phyloP scores from a whole-genome alignment of 495 filamentous ascomycete species.

The Aspergillus saccharolyticus region DNA sequence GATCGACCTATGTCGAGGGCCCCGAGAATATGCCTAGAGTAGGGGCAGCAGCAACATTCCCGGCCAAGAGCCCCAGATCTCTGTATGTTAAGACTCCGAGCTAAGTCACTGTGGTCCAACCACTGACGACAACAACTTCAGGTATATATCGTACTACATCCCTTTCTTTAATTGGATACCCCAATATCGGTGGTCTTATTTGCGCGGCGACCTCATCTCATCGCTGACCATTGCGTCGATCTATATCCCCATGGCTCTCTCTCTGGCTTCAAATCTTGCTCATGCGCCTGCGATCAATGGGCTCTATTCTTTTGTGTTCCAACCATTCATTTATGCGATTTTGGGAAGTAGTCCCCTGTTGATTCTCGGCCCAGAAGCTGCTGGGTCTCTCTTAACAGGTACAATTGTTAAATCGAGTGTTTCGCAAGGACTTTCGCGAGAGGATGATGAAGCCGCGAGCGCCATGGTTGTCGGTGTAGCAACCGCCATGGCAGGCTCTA shows the following conservation, averaged over 20 bases:
- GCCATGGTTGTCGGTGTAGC: constrained; percentile 85
- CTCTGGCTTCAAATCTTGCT: constrained; percentile 86
- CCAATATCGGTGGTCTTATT: constrained; percentile 74
- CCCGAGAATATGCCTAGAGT: constrained; percentile 33
- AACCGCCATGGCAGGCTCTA: constrained; percentile 77
- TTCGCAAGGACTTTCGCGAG: constrained; percentile 58
- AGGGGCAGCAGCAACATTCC: constrained; percentile 27
- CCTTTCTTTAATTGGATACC: constrained; percentile 83
- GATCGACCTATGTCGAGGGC: constrained; percentile 18
- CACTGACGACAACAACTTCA: constrained; percentile 22
- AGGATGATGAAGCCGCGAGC: constrained; percentile 65
- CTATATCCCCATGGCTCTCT: constrained; percentile 97
- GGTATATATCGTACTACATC: constrained; percentile 91
- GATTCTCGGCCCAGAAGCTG: constrained; percentile 94
- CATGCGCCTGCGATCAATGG: constrained; percentile 92
- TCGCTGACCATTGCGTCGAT: constrained; percentile 89
- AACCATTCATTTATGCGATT: constrained; percentile 83
- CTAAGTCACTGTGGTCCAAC: background rate
- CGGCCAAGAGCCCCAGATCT: constrained; percentile 30
- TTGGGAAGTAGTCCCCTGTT: constrained; percentile 87
- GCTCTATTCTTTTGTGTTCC: constrained; percentile 91
- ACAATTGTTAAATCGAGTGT: constrained; percentile 77
- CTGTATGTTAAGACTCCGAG: constrained; percentile 23
- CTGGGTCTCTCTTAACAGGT: constrained; percentile 84
- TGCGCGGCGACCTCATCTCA: constrained; percentile 83